These are phyloP conservation scores for Zymoseptoria crescenta DNA, from an alignment of 2,329 filamentous ascomycete species.

Conservation along the genomic window DNA sequence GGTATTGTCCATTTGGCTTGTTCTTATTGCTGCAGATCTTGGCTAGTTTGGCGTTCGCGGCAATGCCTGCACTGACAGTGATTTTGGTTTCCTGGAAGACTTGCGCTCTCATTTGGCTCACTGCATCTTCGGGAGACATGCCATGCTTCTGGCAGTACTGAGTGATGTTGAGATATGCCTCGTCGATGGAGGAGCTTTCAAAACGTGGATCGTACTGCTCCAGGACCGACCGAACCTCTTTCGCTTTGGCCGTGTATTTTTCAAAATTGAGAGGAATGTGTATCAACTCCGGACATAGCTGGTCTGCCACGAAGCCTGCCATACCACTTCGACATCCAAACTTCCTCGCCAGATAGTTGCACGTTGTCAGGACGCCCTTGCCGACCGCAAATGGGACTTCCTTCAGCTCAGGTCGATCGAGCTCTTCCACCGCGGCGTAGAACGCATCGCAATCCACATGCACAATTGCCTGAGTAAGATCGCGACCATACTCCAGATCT, in stretches of 20 bases:
- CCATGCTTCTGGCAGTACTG: constrained; percentile 64
- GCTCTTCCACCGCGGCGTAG: constrained; percentile 83
- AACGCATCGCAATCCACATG: constrained; percentile 98
- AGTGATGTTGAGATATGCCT: constrained; percentile 94
- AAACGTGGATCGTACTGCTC: constrained; percentile 84
- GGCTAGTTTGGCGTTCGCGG: constrained; percentile 83
- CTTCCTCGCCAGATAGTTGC: constrained; percentile 83
- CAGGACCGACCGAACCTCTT: constrained; percentile 75
- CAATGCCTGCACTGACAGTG: constrained; percentile 90
- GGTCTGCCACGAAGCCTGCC: constrained; percentile 92
- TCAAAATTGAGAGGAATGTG: constrained; percentile 77
- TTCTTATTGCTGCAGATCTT: constrained; percentile 95
- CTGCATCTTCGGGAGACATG: constrained; percentile 62
- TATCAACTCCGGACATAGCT: constrained; percentile 79
- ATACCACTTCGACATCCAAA: constrained; percentile 91
- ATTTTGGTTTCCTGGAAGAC: constrained; percentile 69
- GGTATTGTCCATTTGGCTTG: constrained; percentile 90
- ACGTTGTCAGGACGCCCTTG: constrained; percentile 59
- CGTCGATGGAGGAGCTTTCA: constrained; percentile 89
- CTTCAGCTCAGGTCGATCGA: constrained; percentile 69
- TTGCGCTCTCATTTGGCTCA: constrained; percentile 69
- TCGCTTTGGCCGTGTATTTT: constrained; percentile 85
- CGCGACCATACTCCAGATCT: constrained; percentile 68
- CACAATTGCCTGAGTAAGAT: constrained; percentile 76
- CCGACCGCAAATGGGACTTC: constrained; percentile 88